Evolutionary conservation across 2,329 filamentous ascomycete species (phyloP).

Genomic region (Hymenoscyphus infarciens): DNA sequence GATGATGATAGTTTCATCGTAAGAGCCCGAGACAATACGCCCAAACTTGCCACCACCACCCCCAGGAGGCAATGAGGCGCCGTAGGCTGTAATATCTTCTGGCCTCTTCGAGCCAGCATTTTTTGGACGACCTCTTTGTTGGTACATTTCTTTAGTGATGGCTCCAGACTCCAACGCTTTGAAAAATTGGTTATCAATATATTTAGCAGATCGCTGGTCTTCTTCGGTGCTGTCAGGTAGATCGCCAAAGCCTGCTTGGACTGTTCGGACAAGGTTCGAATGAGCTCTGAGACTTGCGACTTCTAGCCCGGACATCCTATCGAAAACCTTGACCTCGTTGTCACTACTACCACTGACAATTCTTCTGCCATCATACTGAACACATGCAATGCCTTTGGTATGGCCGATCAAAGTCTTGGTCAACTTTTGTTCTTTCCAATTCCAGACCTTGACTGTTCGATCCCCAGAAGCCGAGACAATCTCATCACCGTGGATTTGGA

Average conservation of each 20-base stretch:
- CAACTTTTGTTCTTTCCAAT: conserved; percentile 75
- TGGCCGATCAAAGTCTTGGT: conserved; percentile 80
- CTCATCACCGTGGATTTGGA: conserved; percentile 80
- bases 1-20: conserved; percentile 92
- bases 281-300: conserved; percentile 85
- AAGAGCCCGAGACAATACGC: conserved; percentile 94
- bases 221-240: conserved; percentile 75
- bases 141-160: conserved; percentile 33
- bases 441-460: conserved; percentile 90
- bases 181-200: conserved; percentile 71
- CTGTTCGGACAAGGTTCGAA: conserved; percentile 80
- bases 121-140: conserved; percentile 37
- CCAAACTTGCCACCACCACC: conserved; percentile 86
- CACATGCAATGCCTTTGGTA: conserved; percentile 92
- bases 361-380: conserved; percentile 89
- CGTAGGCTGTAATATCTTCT: conserved; percentile 72
- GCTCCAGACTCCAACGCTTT: conserved; percentile 51
- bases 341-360: conserved; percentile 97
- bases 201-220: conserved; percentile 67
- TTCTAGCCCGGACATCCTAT: conserved; percentile 78
- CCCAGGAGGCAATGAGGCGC: conserved; percentile 84
- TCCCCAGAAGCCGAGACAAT: conserved; percentile 96
- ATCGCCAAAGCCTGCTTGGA: conserved; percentile 93
- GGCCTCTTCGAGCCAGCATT: conserved; percentile 68
- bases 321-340: conserved; percentile 93